These are phyloP conservation scores for Penicillium waksmanii DNA, from an alignment of 495 filamentous ascomycete species.

Conservation along the genomic window DNA sequence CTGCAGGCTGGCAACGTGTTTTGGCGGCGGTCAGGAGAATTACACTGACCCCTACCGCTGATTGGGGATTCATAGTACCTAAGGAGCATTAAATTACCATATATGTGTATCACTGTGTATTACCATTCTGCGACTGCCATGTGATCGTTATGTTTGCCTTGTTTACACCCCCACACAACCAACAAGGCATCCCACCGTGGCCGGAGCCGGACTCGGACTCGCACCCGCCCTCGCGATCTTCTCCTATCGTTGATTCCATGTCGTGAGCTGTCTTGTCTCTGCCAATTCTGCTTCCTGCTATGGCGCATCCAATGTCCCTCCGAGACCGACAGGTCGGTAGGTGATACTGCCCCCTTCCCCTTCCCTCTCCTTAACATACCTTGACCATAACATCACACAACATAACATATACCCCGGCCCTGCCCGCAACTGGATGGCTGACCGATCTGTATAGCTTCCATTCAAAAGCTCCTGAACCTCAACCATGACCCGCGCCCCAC, in stretches of 20 bases:
- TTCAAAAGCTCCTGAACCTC: constrained; percentile 94
- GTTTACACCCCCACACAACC: constrained; percentile 28
- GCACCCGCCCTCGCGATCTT: too few relatives aligned
- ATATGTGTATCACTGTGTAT: too few relatives aligned
- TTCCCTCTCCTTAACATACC: constrained; percentile 25
- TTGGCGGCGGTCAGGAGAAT: background rate
- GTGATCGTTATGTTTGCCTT: constrained; percentile 24
- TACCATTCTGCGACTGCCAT: constrained; percentile 4
- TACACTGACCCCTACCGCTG: background rate
- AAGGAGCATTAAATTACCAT: too few relatives aligned
- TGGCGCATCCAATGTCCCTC: constrained; percentile 78
- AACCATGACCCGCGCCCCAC: constrained; percentile 70
- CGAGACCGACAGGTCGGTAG: constrained; percentile 96
- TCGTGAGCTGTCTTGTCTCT: constrained; percentile 26
- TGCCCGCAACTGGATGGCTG: constrained; percentile 24
- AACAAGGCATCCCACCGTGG: constrained; percentile 13
- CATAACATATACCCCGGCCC: background rate
- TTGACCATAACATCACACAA: background rate
- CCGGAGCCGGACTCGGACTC: too few relatives aligned
- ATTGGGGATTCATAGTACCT: too few relatives aligned
- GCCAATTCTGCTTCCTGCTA: constrained; percentile 39
- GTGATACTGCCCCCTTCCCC: constrained; percentile 30
- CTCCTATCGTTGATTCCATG: constrained; percentile 15
- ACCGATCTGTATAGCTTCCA: constrained; percentile 67
- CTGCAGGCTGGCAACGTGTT: constrained; percentile 6